Conservation (phyloP, 805 yeast species). For the Saccharomyces eubayanus region DNA sequence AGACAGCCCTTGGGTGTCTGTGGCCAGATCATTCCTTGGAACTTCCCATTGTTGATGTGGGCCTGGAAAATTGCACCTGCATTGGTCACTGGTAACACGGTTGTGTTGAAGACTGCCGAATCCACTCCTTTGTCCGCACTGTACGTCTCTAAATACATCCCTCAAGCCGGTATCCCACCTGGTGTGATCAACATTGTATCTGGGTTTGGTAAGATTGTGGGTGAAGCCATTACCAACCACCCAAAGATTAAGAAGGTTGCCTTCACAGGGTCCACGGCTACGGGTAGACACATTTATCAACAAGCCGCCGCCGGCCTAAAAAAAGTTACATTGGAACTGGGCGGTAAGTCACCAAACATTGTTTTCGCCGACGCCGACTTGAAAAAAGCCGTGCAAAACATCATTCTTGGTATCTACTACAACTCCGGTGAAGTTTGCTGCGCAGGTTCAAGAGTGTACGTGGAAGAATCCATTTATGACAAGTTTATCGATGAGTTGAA, state of each 20-base stretch:
- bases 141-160: constrained; percentile 56
- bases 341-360: constrained; percentile 93
- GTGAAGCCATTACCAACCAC: constrained; percentile 71
- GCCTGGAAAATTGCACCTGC: constrained; percentile 95
- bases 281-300: constrained; percentile 77
- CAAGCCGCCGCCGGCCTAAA: constrained; percentile 75
- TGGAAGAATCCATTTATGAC: constrained; percentile 80
- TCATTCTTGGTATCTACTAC: constrained; percentile 77
- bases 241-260: constrained; percentile 82
- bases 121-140: constrained; percentile 86
- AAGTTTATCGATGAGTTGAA: constrained; percentile 56
- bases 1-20: constrained; percentile 92
- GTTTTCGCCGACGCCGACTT: constrained; percentile 81
- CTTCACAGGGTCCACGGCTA: constrained; percentile 90
- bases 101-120: constrained; percentile 86
- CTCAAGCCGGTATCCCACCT: constrained; percentile 82
- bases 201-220: constrained; percentile 81
- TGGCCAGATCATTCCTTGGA: constrained; percentile 96
- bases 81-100: constrained; percentile 80
- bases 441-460: constrained; percentile 87
- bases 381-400: constrained; percentile 64
- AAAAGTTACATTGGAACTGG: constrained; percentile 88
- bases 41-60: constrained; percentile 89
- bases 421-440: constrained; percentile 95
- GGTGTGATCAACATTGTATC: constrained; percentile 85